phyloP scores from a whole-genome alignment of 108 stramenopile species.

The Skeletonema marinoi region DNA sequence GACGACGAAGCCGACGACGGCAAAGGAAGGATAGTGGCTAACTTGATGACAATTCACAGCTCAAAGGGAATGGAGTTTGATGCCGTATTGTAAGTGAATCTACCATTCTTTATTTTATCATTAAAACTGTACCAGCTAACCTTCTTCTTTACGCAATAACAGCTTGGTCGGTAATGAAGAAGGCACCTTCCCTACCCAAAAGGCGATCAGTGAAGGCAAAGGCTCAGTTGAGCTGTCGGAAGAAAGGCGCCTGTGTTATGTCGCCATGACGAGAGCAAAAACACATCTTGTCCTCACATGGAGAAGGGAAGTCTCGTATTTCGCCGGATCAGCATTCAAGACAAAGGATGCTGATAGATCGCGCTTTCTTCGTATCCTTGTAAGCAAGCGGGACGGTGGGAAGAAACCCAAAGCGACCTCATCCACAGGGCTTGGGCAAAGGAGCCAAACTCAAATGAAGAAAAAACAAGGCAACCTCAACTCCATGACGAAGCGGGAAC shows the following conservation, averaged over 20 bases:
- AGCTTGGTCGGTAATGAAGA: slow-evolving; percentile 86
- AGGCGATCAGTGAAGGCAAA: slow-evolving; percentile 56
- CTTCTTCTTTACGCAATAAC: neutral
- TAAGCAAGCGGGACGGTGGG: slow-evolving; percentile 32
- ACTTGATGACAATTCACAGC: slow-evolving; percentile 91
- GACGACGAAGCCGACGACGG: slow-evolving; percentile 46
- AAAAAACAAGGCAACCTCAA: neutral
- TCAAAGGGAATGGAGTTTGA: slow-evolving; percentile 94
- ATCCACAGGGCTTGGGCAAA: neutral
- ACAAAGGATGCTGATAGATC: slow-evolving; percentile 51
- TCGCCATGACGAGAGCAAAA: slow-evolving; percentile 94
- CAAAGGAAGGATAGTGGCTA: slow-evolving; percentile 61
- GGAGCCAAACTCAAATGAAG: neutral
- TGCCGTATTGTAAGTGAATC: slow-evolving; percentile 65
- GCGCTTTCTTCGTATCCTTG: slow-evolving; percentile 68
- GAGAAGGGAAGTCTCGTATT: slow-evolving; percentile 69
- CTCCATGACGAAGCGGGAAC: neutral
- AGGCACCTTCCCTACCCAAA: slow-evolving; percentile 74
- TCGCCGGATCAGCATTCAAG: slow-evolving; percentile 44
- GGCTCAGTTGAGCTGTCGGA: slow-evolving; percentile 78
- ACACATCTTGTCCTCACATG: slow-evolving; percentile 80
- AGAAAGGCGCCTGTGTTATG: slow-evolving; percentile 89
- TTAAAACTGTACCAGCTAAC: neutral
- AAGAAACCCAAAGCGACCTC: neutral
- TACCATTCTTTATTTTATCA: neutral